phyloP scores from a whole-genome alignment of 2,329 filamentous ascomycete genomes.

The Apiospora aurea region DNA sequence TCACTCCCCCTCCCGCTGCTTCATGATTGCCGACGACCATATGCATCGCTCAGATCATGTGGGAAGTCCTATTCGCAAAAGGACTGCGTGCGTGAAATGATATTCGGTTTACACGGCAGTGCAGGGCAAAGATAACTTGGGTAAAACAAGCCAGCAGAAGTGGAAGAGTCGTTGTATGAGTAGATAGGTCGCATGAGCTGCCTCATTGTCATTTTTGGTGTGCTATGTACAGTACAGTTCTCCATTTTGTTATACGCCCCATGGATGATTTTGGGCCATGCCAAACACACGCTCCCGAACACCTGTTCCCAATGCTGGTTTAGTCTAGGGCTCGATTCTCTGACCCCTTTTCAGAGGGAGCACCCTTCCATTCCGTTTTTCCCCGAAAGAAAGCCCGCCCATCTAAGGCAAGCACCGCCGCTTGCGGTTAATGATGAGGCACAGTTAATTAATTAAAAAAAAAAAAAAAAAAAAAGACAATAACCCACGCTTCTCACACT shows the following conservation, averaged over 20 bases:
- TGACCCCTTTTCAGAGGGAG: constrained; percentile 24
- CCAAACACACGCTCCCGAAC: constrained; percentile 9
- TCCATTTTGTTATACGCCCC: constrained; percentile 15
- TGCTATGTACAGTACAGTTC: constrained; percentile 14
- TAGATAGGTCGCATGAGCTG: constrained; percentile 16
- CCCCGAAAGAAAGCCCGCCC: constrained; percentile 5
- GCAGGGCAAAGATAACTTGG: not conserved
- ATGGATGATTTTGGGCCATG: not conserved
- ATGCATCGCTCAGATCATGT: no score
- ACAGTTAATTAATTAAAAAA: no score
- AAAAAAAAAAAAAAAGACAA: constrained; percentile 20
- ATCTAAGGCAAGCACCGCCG: not conserved
- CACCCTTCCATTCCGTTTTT: constrained; percentile 21
- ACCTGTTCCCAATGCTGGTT: constrained; percentile 23
- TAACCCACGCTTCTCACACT: constrained; percentile 26
- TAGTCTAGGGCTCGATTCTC: constrained; percentile 5
- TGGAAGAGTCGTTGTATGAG: not conserved
- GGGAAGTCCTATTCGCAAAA: no score
- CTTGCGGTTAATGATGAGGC: not conserved
- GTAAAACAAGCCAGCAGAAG: not conserved
- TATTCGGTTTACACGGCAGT: no score
- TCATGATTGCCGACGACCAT: no score
- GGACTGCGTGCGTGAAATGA: no score
- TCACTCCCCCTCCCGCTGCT: not conserved
- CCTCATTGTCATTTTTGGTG: constrained; percentile 9